These are phyloP conservation scores for Spizellomyces punctatus DNA, from an alignment of 192 early-diverging fungal genomes.

Conservation along the genomic window DNA sequence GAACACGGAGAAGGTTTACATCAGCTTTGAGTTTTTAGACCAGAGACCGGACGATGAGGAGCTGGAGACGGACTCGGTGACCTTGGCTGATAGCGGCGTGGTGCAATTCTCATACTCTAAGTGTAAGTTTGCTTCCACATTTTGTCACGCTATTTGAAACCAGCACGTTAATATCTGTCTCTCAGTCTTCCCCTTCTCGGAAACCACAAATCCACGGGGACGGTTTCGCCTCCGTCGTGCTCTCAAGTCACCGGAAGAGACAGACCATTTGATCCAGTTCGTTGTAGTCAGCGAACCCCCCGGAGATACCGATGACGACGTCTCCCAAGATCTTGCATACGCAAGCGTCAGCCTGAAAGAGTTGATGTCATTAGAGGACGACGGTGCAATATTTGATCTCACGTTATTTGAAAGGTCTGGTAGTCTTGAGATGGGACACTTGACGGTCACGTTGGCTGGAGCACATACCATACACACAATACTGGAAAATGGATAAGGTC, in stretches of 20 bases:
- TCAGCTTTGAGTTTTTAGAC: slow-evolving; percentile 44
- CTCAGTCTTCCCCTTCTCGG: slow-evolving; percentile 2
- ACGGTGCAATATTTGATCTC: background rate
- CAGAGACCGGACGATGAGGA: slow-evolving; percentile 31
- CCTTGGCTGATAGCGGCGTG: background rate
- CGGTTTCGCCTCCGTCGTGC: slow-evolving; percentile 6
- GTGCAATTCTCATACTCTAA: background rate
- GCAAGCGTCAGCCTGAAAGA: background rate
- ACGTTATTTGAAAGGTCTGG: background rate
- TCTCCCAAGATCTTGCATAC: background rate
- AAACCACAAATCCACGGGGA: background rate
- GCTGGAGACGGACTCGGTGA: slow-evolving; percentile 37
- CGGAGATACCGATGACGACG: background rate
- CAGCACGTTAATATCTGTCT: background rate
- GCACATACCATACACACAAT: background rate
- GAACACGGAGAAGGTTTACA: slow-evolving; percentile 35
- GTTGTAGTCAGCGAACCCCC: background rate
- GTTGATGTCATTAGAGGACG: background rate
- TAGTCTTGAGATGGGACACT: background rate
- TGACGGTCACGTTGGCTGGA: background rate
- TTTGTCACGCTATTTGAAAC: background rate
- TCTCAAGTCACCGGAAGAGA: background rate
- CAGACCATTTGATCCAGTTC: background rate
- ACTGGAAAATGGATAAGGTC: background rate
- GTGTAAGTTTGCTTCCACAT: background rate